These are phyloP conservation scores for Peterozyma xylosa DNA, from an alignment of 805 yeast genomes.

Conservation along the genomic window DNA sequence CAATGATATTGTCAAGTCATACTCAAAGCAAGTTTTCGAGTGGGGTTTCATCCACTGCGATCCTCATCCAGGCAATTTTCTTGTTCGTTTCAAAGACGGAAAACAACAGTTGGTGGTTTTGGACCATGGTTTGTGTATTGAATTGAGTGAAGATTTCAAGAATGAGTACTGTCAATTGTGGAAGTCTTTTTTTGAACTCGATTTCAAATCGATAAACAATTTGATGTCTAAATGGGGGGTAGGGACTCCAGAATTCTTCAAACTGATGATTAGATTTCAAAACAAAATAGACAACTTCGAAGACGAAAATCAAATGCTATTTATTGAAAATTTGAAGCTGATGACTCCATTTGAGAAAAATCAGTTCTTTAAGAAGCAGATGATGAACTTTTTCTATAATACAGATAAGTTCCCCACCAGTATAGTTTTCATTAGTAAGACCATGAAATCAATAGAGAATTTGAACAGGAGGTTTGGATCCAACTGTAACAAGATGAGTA, in stretches of 20 bases:
- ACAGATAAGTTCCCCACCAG: constrained; percentile 61
- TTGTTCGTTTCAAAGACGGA: constrained; percentile 34
- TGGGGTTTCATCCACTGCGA: constrained; percentile 71
- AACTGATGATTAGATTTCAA: constrained; percentile 41
- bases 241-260: constrained; percentile 54
- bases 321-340: constrained; percentile 15
- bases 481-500: constrained; percentile 66
- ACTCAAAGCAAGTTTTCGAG: constrained; percentile 51
- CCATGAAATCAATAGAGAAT: constrained; percentile 71
- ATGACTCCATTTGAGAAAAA: constrained; percentile 32
- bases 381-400: constrained; percentile 52
- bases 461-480: constrained; percentile 59
- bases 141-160: constrained; percentile 42
- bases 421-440: constrained; percentile 55
- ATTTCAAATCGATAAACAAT: constrained; percentile 35
- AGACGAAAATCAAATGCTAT: constrained; percentile 5
- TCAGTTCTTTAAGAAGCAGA: constrained; percentile 32
- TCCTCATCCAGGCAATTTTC: constrained; percentile 76
- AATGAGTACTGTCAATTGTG: constrained; percentile 54
- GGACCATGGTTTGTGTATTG: constrained; percentile 70
- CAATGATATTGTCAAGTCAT: constrained; percentile 41
- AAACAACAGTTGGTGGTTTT: constrained; percentile 56
- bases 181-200: constrained; percentile 50
- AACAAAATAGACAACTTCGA: constrained; percentile 29
- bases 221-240: constrained; percentile 64